Evolutionary conservation across 345 rosid species (phyloP).

Genomic region (Raphanus raphanistrum): DNA sequence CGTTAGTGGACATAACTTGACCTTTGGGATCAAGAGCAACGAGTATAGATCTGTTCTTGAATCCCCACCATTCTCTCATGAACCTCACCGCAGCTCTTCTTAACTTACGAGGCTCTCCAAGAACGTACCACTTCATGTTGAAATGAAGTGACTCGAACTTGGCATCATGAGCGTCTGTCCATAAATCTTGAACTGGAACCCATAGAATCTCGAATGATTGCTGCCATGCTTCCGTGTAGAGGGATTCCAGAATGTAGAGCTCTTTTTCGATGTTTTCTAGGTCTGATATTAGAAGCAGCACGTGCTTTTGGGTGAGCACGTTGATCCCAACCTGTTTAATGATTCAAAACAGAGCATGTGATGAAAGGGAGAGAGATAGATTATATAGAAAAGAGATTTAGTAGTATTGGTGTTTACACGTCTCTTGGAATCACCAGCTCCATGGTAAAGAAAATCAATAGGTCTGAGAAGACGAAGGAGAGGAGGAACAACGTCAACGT

Average conservation of each 20-base stretch:
- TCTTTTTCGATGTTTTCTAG: slow-evolving; percentile 57
- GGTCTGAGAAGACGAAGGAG: slow-evolving; percentile 37
- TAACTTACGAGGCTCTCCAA: slow-evolving; percentile 56
- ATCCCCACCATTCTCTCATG: slow-evolving; percentile 66
- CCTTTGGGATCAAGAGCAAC: slow-evolving; percentile 89
- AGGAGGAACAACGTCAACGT: slow-evolving; percentile 38
- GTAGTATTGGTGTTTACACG: slow-evolving; percentile 16
- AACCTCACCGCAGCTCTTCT: slow-evolving; percentile 52
- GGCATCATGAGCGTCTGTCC: slow-evolving; percentile 47
- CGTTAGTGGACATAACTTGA: slow-evolving; percentile 61
- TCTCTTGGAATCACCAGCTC: slow-evolving; percentile 32
- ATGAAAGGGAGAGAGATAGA: not conserved
- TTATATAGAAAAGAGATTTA: not conserved
- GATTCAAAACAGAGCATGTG: slow-evolving; percentile 18
- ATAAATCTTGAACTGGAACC: slow-evolving; percentile 67
- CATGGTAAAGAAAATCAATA: slow-evolving; percentile 41
- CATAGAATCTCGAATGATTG: slow-evolving; percentile 74
- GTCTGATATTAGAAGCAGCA: slow-evolving; percentile 71
- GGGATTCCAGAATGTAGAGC: slow-evolving; percentile 49
- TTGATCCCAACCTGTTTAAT: slow-evolving; percentile 60
- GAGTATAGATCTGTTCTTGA: slow-evolving; percentile 58
- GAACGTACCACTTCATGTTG: slow-evolving; percentile 76
- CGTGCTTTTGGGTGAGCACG: slow-evolving; percentile 64
- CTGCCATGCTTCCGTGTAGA: slow-evolving; percentile 51
- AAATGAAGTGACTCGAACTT: slow-evolving; percentile 50